Conservation (phyloP, 2,329 filamentous ascomycete genomes). For the Chrysoporthe austroafricana region DNA sequence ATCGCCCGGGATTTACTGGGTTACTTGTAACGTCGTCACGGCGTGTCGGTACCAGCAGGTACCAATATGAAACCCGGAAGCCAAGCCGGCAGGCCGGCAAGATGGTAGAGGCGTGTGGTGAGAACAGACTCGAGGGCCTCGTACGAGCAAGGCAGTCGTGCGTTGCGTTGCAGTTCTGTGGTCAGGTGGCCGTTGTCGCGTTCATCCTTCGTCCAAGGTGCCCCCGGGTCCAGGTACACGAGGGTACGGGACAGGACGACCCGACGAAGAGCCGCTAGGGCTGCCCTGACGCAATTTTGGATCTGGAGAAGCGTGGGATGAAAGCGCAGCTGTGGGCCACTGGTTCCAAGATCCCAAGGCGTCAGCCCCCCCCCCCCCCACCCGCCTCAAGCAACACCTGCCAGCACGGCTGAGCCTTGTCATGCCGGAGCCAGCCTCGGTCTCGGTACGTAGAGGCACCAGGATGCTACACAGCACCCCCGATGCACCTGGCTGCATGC, state of each 20-base stretch:
- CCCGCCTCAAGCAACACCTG: neutral
- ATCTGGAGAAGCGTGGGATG: slow-evolving; percentile 30
- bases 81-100: neutral
- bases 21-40: neutral
- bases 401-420: neutral
- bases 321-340: slow-evolving; percentile 24
- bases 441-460: neutral
- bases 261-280: slow-evolving; percentile 17
- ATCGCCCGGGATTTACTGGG: neutral
- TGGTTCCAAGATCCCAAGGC: slow-evolving; percentile 14
- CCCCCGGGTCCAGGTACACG: slow-evolving; percentile 20
- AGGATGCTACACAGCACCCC: too few species aligned
- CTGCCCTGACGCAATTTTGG: slow-evolving; percentile 29
- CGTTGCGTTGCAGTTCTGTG: neutral
- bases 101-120: neutral
- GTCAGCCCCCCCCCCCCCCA: neutral
- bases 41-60: neutral
- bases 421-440: neutral
- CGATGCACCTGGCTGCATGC: neutral
- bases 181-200: slow-evolving; percentile 19
- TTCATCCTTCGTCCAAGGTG: slow-evolving; percentile 9
- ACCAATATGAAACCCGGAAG: neutral
- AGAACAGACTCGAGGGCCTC: neutral
- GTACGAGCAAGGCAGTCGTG: too few species aligned
- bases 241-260: slow-evolving; percentile 17